These are phyloP conservation scores for Lactifluus piperatus DNA, from an alignment of 768 basidiomycete genomes.

Conservation along the genomic window DNA sequence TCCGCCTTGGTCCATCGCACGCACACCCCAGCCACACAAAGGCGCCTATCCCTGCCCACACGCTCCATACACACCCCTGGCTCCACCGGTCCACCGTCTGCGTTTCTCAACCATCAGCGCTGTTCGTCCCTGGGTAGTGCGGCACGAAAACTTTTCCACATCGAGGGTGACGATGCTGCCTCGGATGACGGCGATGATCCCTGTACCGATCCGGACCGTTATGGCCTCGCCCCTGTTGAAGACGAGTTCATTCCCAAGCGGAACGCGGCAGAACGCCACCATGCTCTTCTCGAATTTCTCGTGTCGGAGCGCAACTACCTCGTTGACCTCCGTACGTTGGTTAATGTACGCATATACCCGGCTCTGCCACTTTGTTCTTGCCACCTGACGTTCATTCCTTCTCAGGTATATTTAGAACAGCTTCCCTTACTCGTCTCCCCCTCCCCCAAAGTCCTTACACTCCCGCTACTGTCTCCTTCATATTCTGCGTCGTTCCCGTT, in stretches of 20 bases:
- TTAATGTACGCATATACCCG: slow-evolving; percentile 43
- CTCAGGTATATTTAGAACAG: slow-evolving; percentile 40
- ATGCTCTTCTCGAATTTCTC: slow-evolving; percentile 80
- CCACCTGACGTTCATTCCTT: not conserved
- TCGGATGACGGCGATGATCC: slow-evolving; percentile 28
- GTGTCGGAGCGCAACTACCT: slow-evolving; percentile 81
- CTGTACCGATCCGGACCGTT: not conserved
- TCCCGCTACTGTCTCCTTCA: slow-evolving; percentile 28
- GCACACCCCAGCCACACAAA: not conserved
- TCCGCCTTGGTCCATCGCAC: not conserved
- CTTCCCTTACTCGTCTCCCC: slow-evolving; percentile 28
- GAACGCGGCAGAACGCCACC: slow-evolving; percentile 31
- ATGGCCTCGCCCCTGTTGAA: not conserved
- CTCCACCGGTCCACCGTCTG: slow-evolving; percentile 1
- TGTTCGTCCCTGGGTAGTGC: slow-evolving; percentile 9
- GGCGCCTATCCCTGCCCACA: slow-evolving; percentile 12
- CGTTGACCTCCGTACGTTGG: slow-evolving; percentile 65
- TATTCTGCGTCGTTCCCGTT: slow-evolving; percentile 19
- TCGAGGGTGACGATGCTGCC: slow-evolving; percentile 25
- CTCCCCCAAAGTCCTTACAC: slow-evolving; percentile 23
- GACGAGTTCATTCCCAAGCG: slow-evolving; percentile 11
- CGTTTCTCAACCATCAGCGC: slow-evolving; percentile 1
- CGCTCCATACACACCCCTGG: not conserved
- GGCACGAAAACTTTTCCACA: slow-evolving; percentile 26
- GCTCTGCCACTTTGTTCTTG: not conserved